A percentile compares a stretch with the other conserved stretches of the same genome.
phyloP scores from a whole-genome alignment of 2,329 filamentous ascomycete genomes.

The Fusarium cyanostomum region DNA sequence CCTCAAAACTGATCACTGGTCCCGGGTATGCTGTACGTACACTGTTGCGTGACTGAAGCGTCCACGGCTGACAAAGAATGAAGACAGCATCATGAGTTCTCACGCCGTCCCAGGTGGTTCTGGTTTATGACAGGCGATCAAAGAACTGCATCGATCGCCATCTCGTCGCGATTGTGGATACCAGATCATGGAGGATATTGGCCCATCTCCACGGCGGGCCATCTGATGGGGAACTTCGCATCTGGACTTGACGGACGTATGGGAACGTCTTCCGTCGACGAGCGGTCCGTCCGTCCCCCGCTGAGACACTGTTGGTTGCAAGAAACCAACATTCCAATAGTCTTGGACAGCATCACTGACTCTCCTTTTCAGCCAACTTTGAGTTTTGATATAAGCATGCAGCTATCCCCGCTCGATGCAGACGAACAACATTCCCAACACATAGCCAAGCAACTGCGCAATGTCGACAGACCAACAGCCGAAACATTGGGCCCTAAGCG shows the following conservation, averaged over 20 bases:
- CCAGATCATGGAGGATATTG: background rate
- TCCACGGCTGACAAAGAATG: background rate
- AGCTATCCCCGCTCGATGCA: background rate
- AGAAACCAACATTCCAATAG: constrained; percentile 13
- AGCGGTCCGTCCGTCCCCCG: background rate
- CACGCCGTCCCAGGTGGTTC: background rate
- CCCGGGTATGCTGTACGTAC: no score
- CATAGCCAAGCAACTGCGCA: constrained; percentile 7
- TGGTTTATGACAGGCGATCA: background rate
- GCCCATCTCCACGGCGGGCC: background rate
- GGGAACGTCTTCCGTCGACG: no score
- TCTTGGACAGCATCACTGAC: constrained; percentile 1
- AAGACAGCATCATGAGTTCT: background rate
- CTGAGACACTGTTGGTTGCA: constrained; percentile 15
- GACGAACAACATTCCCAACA: background rate
- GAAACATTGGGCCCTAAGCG: constrained; percentile 2
- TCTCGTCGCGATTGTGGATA: background rate
- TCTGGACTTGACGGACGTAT: no score
- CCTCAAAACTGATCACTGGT: background rate
- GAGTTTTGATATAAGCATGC: background rate
- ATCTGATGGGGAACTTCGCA: background rate
- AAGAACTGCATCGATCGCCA: background rate
- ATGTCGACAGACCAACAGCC: constrained; percentile 14
- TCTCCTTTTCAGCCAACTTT: background rate
- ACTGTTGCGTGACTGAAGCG: no score